Evolutionary conservation across 2,329 filamentous ascomycete species (phyloP), one percentile per base, ranked within the genome.

Genomic region (Nigrospora osmanthi): DNA sequence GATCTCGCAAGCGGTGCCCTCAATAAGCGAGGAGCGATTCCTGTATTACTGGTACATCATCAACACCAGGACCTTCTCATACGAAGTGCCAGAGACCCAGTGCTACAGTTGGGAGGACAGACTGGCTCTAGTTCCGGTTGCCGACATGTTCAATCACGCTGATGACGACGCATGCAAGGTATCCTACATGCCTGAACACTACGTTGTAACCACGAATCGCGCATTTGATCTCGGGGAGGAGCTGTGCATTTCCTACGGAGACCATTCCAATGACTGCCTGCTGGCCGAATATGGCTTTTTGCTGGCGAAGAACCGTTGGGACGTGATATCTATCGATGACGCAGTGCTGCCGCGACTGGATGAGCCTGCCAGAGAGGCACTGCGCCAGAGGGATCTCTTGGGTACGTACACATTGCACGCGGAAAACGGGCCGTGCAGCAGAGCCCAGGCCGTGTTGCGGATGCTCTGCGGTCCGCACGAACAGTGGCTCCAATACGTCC

Each of bases 41-140:
- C 64, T 65, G 6, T 80, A 81, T 56, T 68, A 72, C 53, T 83
- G 79, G 79, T 64, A 80, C 17, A 72, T 81, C 45, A 71, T 80
- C n/a, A 80, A 80, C 52, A 80, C 76, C 1, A 66, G 79, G 51
- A 75, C 73, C 23, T 82, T 83, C 54, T 79, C 75, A 55, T 81
- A 75, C 66, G 64, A 75, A 37, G 67, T 61, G 40, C 64, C 64
- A 10, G 69, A 56, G 37, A 59, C 51, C 51, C 55, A 65, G 19
- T 45, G 55, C 4, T 62, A 62, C 2, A 13, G 15, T 2, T 45
- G 43, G 42, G 42, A 45, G 11, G 43, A 47, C 33, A n/a, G 35
- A 31, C 14, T 47, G 17, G 46, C 42, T 11, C 38, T 47, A n/a
- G 33, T 47, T 28, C 46, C 46, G 2, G 17, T 47, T n/a, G 46